Conservation (phyloP, 257 asterid species). For the Agastache rugosa region DNA sequence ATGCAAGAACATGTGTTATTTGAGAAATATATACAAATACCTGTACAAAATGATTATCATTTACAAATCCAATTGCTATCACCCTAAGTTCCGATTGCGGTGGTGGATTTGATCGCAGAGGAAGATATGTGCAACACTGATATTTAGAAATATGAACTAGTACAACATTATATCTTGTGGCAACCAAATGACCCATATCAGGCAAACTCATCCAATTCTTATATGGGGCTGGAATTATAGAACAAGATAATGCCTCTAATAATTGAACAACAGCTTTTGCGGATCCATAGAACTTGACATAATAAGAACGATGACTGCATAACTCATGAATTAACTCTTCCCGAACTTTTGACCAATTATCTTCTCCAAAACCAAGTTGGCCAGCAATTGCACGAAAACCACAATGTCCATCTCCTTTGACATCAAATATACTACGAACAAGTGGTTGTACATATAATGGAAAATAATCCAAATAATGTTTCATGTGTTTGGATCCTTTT, state of each 20-base stretch:
- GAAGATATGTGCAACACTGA: not conserved
- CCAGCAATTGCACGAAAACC: not conserved
- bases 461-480: not conserved
- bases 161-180: not conserved
- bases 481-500: not conserved
- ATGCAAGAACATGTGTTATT: not conserved
- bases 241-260: not conserved
- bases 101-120: not conserved
- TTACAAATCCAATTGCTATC: not conserved
- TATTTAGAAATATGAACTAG: not conserved
- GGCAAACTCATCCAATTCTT: not conserved
- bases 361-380: not conserved
- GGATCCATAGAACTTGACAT: not conserved
- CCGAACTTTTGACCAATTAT: not conserved
- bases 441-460: not conserved
- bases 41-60: not conserved
- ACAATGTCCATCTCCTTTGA: not conserved
- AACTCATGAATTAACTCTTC: not conserved
- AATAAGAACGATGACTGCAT: not conserved
- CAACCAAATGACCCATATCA: conserved; percentile 2
- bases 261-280: not conserved
- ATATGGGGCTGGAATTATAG: not conserved
- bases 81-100: not conserved
- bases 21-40: not conserved
- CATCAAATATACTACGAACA: not conserved